Base-by-base conservation (phyloP, 2,329 filamentous ascomycete genomes). In the Exophiala dermatitidis region DNA sequence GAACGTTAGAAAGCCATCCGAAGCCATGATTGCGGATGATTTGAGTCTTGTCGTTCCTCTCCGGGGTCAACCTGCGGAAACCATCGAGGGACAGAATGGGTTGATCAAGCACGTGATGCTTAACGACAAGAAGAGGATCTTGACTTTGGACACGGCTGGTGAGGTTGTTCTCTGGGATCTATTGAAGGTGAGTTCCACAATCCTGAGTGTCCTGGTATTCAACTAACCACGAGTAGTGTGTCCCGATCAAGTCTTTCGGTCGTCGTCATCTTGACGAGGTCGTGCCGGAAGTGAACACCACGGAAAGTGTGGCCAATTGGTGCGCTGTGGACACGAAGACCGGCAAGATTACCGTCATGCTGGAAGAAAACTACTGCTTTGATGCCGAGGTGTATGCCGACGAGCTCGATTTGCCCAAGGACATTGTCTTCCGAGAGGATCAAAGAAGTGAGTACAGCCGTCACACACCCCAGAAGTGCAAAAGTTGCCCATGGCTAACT, bases 311-410 rank as follows among this genome's bases (percentile, higher is more conserved):
- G 37, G 86, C 91, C 3, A 91, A 95, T 50, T 98, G 93, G 93
- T 98, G 93, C 67, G 88, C 88, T 1, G 86, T 97, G 49, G 90
- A 98, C 65, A 90, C 91, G 19, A 85, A 91, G 62, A 97, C 91
- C 3, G 93, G 93, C 34, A 89, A 88, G 58, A 75, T 98, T 51
- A 91, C 90, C 1, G 91, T 96, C 2, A 85, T 94, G 12, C 71
- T 98, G 12, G 93, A 98, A 66, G 88, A 90, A 38, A 94, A 93
- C 65, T 94, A 94, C 62, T 96, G 90, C 68, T 98, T 98, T 63
- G 93, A 98, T 70, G 93, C 90, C 10, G 93, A 98, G 66, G 86
- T 95, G 69, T 98, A 98, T 67, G 91, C 90, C 1, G 93, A 98
- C 67, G 90, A 97, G 70, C 74, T 94, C 34, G 76, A 83, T 38